Percentiles rank a stretch among this genome's conserved stretches.
Conservation (phyloP, 2,329 filamentous ascomycete genomes). For the Aspergillus melleus region DNA sequence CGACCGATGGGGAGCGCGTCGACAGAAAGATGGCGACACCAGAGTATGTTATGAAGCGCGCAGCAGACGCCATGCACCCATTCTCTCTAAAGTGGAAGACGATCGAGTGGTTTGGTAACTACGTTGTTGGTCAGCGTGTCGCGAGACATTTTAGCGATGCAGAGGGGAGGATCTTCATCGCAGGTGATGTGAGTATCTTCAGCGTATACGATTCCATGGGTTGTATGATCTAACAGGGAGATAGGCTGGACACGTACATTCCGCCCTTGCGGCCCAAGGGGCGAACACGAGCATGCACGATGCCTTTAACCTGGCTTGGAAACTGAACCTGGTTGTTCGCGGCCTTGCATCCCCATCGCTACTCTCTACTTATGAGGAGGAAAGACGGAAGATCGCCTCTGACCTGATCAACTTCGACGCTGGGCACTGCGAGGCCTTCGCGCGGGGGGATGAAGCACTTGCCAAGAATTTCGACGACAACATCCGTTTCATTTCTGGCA, state of each 20-base stretch:
- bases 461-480: slow-evolving; percentile 70
- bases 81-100: slow-evolving; percentile 47
- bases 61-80: slow-evolving; percentile 46
- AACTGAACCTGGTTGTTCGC: slow-evolving; percentile 30
- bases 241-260: slow-evolving; percentile 33
- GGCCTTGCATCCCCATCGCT: slow-evolving; percentile 25
- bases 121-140: slow-evolving; percentile 52
- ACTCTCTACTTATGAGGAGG: slow-evolving; percentile 31
- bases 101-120: slow-evolving; percentile 53
- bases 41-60: slow-evolving; percentile 66
- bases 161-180: slow-evolving; percentile 48
- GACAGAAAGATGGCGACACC: slow-evolving; percentile 49
- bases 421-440: slow-evolving; percentile 53
- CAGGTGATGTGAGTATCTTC: slow-evolving; percentile 43
- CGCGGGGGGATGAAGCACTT: slow-evolving; percentile 63
- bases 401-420: slow-evolving; percentile 33
- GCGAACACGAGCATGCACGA: slow-evolving; percentile 40
- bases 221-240: neutral
- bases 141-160: slow-evolving; percentile 47
- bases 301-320: slow-evolving; percentile 38
- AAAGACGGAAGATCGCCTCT: slow-evolving; percentile 31
- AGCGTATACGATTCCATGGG: neutral
- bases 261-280: slow-evolving; percentile 35
- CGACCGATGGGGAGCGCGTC: slow-evolving; percentile 25
- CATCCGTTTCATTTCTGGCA: slow-evolving; percentile 71